Evolutionary conservation across 108 stramenopile genomes (phyloP), one percentile per base, ranked within the genome.

Genomic region (Asterionellopsis glacialis): DNA sequence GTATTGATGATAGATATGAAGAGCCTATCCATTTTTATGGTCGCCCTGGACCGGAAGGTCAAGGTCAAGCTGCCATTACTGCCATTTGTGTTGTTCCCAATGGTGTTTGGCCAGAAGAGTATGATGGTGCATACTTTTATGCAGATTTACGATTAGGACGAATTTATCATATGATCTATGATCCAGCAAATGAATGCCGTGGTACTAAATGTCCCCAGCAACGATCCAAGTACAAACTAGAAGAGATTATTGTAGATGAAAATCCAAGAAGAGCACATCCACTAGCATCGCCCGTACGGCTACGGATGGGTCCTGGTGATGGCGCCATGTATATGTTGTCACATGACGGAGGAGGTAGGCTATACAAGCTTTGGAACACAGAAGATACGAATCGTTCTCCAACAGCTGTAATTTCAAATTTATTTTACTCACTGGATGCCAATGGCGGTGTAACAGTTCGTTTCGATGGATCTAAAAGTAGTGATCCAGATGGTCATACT

Each of bases 11-110:
- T 57, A 45, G 47, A 13, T 64, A 38, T 13, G 43, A 39, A 3
- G 57, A 70, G 14, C 69, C 69, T 13, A 42, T 63, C 21, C 53
- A 70, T 33, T 70, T 33, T 27, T 64, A 70, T 57, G 14, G 58
- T 19, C 69, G 64, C 26, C 42, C 53, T 24, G 64, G 65, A 39
- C 15, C 23, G 6, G 21, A 41, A 6, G 64, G 53, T 9, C 58
- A 43, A 16, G 70, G 70, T 1, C 64, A 14, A 13, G 68, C 59
- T 4, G 64, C 56, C 16, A 43, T 45, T 15, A 66, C 66, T 21
- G 63, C 28, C 21, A 15, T 42, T 11, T 26, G 33, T 21, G 59
- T 70, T 51, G 69, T 70, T n/a, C 69, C 69, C 15, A 21, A 64
- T 23, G 52, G 25, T 3, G 16, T 50, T 21, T 64, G 63, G 63